Percentiles rank a stretch among this genome's conserved stretches.
Evolutionary conservation across 352 stramenopile genomes (phyloP).

Genomic region (Globisporangium cederbergense): DNA sequence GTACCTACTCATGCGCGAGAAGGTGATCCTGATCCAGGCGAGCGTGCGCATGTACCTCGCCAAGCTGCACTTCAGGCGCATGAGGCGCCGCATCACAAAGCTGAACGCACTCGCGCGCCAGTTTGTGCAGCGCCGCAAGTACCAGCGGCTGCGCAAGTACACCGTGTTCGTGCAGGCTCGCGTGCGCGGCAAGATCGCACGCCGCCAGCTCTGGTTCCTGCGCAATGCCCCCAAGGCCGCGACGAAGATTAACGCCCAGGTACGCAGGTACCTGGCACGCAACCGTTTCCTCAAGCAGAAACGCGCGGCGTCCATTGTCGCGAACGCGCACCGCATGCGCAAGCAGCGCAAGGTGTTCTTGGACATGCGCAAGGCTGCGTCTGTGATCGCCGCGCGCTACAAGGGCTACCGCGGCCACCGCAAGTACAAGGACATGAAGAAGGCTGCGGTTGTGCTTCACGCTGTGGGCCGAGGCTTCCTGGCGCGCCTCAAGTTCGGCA

Average conservation of each 20-base stretch:
- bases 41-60: conserved; percentile 68
- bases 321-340: conserved; percentile 69
- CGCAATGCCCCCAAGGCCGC: conserved; percentile 69
- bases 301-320: conserved; percentile 61
- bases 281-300: conserved; percentile 68
- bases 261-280: conserved; percentile 61
- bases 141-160: conserved; percentile 53
- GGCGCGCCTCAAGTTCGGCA: conserved; percentile 83
- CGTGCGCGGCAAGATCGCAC: conserved; percentile 66
- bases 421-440: conserved; percentile 69
- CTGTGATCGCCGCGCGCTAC: conserved; percentile 70
- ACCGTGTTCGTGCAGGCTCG: conserved; percentile 72
- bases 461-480: conserved; percentile 75
- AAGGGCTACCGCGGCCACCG: conserved; percentile 60
- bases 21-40: conserved; percentile 67
- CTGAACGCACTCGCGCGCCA: conserved; percentile 70
- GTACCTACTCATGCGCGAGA: conserved; percentile 54
- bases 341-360: conserved; percentile 64
- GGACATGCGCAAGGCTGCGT: conserved; percentile 53
- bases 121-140: conserved; percentile 75
- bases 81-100: conserved; percentile 54
- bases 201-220: conserved; percentile 66
- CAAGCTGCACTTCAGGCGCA: conserved; percentile 44
- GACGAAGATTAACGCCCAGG: conserved; percentile 77
- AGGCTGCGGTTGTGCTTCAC: conserved; percentile 72